Evolutionary conservation across 202 grass and related monocot genomes (phyloP), one percentile per base, ranked within the genome.

Genomic region (Schoenoplectus tabernaemontani): DNA sequence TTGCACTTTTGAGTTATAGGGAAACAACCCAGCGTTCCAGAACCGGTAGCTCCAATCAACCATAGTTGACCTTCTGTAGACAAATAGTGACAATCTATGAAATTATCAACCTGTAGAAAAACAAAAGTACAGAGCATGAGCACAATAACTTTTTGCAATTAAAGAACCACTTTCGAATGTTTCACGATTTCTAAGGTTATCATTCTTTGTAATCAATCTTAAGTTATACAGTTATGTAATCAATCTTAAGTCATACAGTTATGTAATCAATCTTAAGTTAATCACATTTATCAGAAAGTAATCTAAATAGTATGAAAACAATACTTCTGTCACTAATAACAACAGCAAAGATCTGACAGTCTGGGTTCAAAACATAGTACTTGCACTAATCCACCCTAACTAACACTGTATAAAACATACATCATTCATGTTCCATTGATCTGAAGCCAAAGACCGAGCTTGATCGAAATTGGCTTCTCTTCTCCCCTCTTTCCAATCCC

Each of bases 61-160:
- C 91, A 94, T 60, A 97, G 65, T 5, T 46, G 84, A 68, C 90
- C 95, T 62, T 97, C 95, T 7, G 43, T 37, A 20, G 77, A 36
- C 20, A 91, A 92, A 57, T 97, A 97, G 61, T 97, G 89, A 78
- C 95, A 97, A 42, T 94, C 91, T 28, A 97, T 89, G 17, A 97
- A 97, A 84, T 97, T 94, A 48, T 97, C 89, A 57, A 97, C 75
- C 95, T 97, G 91, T 42, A 64, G 60, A 60, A 60, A 4, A 3
- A 33, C 26, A 15, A 32, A 16, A 26, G 11, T 59, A 26, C 28
- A 60, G 26, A 5, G 9, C 4, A 4, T 12, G 1, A 16, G 28
- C 2, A 66, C 47, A 51, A 51, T 51, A 39, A 39, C 4, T 3
- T 44, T 64, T 30, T 48, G 19, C 16, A 36, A 56, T 82, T 16